Evolutionary conservation across 164 flowering plant genomes (phyloP).

Genomic region (Pachysandra terminalis): DNA sequence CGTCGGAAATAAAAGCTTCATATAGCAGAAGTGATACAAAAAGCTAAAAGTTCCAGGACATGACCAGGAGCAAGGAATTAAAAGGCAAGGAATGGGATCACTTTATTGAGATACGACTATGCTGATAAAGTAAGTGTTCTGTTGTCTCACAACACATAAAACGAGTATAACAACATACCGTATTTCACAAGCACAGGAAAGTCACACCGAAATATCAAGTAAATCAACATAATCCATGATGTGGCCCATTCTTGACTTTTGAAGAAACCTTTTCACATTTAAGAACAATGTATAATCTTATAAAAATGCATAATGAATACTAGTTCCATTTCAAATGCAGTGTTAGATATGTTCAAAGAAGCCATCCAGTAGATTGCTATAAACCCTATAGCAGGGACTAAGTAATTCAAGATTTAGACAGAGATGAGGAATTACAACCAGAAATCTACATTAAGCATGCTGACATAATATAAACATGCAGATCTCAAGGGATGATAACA

Average conservation of each 20-base stretch:
- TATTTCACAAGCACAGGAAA: too few species aligned
- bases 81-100: neutral
- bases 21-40: neutral
- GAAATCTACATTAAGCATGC: neutral
- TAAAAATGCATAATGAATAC: neutral
- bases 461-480: neutral
- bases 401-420: neutral
- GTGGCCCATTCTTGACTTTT: neutral
- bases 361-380: neutral
- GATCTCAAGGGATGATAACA: too few species aligned
- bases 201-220: too few species aligned
- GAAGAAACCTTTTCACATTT: neutral
- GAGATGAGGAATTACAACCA: neutral
- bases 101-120: neutral
- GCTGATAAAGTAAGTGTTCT: too few species aligned
- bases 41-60: neutral
- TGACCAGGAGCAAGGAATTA: neutral
- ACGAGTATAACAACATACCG: too few species aligned
- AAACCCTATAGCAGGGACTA: neutral
- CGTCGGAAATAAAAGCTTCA: neutral
- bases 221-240: too few species aligned
- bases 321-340: neutral
- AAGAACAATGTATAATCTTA: too few species aligned
- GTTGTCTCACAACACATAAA: neutral
- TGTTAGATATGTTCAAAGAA: too few species aligned